phyloP scores from a whole-genome alignment of 208 protist species.

The Leishmania braziliensis region DNA sequence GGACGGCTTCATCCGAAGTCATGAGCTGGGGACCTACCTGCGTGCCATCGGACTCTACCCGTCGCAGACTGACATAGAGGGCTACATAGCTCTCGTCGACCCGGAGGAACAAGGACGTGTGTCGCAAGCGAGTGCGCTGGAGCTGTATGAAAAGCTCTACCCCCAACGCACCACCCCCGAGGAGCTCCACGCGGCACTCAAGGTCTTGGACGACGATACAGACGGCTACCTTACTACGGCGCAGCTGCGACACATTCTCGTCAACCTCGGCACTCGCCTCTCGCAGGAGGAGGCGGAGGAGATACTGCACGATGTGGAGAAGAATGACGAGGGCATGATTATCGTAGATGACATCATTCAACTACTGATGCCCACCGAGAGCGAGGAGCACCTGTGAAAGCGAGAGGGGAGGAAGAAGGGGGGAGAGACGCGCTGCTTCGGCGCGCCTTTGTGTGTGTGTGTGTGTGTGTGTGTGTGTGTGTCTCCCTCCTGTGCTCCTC shows the following conservation, averaged over 20 bases:
- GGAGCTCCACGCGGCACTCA: conserved; percentile 94
- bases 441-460: background rate
- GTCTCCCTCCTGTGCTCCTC: background rate
- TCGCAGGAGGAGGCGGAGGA: conserved; percentile 88
- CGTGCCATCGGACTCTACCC: conserved; percentile 98
- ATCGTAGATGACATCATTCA: conserved; percentile 82
- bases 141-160: conserved; percentile 73
- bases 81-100: conserved; percentile 97
- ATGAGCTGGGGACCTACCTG: conserved; percentile 99
- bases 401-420: background rate
- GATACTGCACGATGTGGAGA: conserved; percentile 79
- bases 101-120: conserved; percentile 94
- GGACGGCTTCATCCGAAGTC: conserved; percentile 97
- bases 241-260: conserved; percentile 93
- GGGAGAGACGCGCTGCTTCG: background rate
- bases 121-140: conserved; percentile 86
- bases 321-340: conserved; percentile 86
- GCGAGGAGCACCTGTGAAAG: background rate
- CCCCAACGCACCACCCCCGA: conserved; percentile 44
- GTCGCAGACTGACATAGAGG: conserved; percentile 94
- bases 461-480: background rate
- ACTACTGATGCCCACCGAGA: conserved; percentile 44
- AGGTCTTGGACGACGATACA: conserved; percentile 93
- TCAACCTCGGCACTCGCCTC: conserved; percentile 93
- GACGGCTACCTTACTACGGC: conserved; percentile 93